Base-by-base conservation (phyloP, 306 rosid genomes). In the Comarum palustre region DNA sequence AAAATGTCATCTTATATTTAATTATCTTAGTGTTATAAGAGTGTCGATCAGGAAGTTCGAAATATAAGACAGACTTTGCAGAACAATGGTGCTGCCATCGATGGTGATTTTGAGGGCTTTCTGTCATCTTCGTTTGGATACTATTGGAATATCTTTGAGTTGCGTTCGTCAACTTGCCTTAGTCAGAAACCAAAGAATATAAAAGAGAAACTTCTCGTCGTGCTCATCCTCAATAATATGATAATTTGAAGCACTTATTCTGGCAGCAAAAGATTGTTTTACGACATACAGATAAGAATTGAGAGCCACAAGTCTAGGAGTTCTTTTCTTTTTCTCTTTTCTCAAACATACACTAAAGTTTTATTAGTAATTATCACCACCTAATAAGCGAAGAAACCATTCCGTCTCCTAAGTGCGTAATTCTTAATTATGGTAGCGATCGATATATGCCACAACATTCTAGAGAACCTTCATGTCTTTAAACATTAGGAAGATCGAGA, bases 61-160 rank as follows among this genome's bases (percentile, higher is more conserved):
- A 52, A 52, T 8, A n/a, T 20, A 14, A 52, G 58, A 52, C 58
- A n/a, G 58, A 20, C 24, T 19, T 19, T 7, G 8, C 25, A 52
- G 27, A 52, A 52, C 25, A n/a, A 52, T 20, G 58, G 58, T 2
- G 27, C 4, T 58, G 22, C 9, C 19, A 59, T 15, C 65, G 46
- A 42, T 8, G 41, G 48, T 43, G 50, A 27, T 16, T 12, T 20
- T 29, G 12, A 16, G 15, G 13, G 24, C 42, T 46, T 43, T 61
- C 32, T 42, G 36, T 54, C 39, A 66, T 73, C 68, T 32, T 66
- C 82, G 73, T 42, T 31, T 67, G 64, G 73, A 75, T 52, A 57
- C 54, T 67, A 55, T 42, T 54, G 43, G 48, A n/a, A 41, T 54
- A 27, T 31, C 16, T n/a, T n/a, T 15, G 50, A 47, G 59, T 62